Base-by-base conservation (phyloP, 768 basidiomycete species). In the Russula brevipes region DNA sequence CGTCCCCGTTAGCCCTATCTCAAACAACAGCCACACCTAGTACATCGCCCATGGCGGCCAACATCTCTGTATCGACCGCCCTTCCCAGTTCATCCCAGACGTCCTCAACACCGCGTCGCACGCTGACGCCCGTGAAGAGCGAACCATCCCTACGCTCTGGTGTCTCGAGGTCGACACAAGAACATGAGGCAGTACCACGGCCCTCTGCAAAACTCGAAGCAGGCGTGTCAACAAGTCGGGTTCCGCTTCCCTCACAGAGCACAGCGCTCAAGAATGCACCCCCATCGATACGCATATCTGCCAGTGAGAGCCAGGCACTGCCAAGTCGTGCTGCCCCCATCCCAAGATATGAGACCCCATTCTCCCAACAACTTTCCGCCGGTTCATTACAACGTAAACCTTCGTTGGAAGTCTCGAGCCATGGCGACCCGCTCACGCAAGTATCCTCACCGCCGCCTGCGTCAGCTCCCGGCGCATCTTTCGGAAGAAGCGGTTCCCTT, bases 371-470 rank as follows among this genome's bases (percentile, higher is more conserved):
- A 36, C 54, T 59, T 9, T 63, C 68, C 1, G 59, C 63, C 31
- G 66, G 60, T 24, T 63, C 65, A 0, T 58, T 65, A 41, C 59
- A 57, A 17, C 42, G 61, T 19, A 69, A 60, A 17, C 44, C 19
- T 24, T 70, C 72, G 11, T 57, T 50, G 44, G 73, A 52, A 17
- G 77, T 73, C 36, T 69, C 76, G 2, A 76, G 77, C 11, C 54
- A 76, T 24, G 72, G 70, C 38, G 79, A 74, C 58, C 75, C 76
- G 1, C 75, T 73, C 12, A 74, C 75, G 8, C 71, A 76, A 41
- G 61, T 76, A 12, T 54, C 70, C 1, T 80, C 82, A 2, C 79
- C 81, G 1, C 73, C 77, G 1, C 0, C 79, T 81, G 3, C 76
- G 10, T 41, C 63, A 16, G 31, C 50, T 14, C 77, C 33, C 60